A percentile compares a stretch with the other conserved stretches of the same genome.
Evolutionary conservation across 306 rosid genomes (phyloP).

Genomic region (Boehmeria nivea): DNA sequence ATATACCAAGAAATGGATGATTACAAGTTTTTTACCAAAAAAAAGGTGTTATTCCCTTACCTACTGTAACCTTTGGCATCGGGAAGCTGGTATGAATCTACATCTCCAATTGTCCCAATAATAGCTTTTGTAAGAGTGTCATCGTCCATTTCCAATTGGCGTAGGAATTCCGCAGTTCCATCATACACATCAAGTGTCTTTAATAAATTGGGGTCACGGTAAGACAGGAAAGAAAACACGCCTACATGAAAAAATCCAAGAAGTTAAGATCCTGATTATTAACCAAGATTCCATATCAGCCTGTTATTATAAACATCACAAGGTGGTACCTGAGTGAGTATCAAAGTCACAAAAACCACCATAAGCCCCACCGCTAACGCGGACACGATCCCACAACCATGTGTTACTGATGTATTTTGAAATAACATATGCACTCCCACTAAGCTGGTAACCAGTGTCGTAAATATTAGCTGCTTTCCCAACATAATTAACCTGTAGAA

Average conservation of each 20-base stretch:
- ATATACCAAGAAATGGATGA: neutral
- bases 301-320: neutral
- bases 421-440: constrained; percentile 91
- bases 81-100: constrained; percentile 95
- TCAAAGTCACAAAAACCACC: constrained; percentile 98
- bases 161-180: constrained; percentile 79
- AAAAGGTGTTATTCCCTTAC: constrained; percentile 34
- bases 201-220: constrained; percentile 92
- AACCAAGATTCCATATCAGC: constrained; percentile 12
- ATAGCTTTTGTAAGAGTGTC: constrained; percentile 81
- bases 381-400: constrained; percentile 98
- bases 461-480: constrained; percentile 89
- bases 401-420: constrained; percentile 83
- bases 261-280: constrained; percentile 28
- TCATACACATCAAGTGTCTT: constrained; percentile 92
- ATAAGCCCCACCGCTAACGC: constrained; percentile 98
- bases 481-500: constrained; percentile 83
- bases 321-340: constrained; percentile 71
- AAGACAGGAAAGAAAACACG: constrained; percentile 88
- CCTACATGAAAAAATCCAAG: constrained; percentile 40
- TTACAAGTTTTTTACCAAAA: neutral
- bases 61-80: constrained; percentile 99
- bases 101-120: constrained; percentile 96
- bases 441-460: constrained; percentile 72
- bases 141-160: constrained; percentile 64